Percentiles rank a stretch among this genome's conserved stretches.
These are phyloP conservation scores for Pistacia atlantica DNA, from an alignment of 345 rosid genomes.

Conservation along the genomic window DNA sequence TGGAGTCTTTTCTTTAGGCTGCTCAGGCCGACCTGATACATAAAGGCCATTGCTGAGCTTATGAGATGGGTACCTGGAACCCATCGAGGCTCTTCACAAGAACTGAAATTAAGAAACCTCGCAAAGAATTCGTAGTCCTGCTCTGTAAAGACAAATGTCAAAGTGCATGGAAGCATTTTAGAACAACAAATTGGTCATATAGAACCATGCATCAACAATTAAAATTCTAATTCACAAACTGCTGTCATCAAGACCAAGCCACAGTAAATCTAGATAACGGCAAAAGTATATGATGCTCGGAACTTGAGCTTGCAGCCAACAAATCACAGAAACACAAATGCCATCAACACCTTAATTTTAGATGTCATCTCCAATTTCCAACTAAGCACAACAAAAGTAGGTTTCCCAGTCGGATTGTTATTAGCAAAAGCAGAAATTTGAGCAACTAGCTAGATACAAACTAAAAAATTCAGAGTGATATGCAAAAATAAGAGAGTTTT, in stretches of 20 bases:
- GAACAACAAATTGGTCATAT: neutral
- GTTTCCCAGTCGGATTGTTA: neutral
- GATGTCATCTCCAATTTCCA: neutral
- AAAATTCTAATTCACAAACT: neutral
- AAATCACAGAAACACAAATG: neutral
- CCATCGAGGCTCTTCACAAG: slow-evolving; percentile 50
- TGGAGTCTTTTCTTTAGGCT: slow-evolving; percentile 82
- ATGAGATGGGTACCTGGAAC: slow-evolving; percentile 89
- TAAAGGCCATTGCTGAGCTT: slow-evolving; percentile 84
- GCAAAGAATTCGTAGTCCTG: slow-evolving; percentile 28
- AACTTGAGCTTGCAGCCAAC: neutral
- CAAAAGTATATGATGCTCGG: neutral
- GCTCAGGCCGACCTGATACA: slow-evolving; percentile 97
- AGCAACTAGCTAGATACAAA: neutral
- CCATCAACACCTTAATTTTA: neutral
- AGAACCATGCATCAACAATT: neutral
- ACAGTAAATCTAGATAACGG: neutral
- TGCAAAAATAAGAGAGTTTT: neutral
- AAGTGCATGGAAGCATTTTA: slow-evolving; percentile 4
- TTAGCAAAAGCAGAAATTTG: neutral
- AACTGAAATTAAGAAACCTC: slow-evolving; percentile 21
- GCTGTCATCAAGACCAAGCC: neutral
- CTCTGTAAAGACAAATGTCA: slow-evolving; percentile 6
- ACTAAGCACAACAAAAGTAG: neutral
- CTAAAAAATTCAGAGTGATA: neutral